Base-by-base conservation (phyloP, 163 green algal genomes). In the Chloroidium sp. region DNA sequence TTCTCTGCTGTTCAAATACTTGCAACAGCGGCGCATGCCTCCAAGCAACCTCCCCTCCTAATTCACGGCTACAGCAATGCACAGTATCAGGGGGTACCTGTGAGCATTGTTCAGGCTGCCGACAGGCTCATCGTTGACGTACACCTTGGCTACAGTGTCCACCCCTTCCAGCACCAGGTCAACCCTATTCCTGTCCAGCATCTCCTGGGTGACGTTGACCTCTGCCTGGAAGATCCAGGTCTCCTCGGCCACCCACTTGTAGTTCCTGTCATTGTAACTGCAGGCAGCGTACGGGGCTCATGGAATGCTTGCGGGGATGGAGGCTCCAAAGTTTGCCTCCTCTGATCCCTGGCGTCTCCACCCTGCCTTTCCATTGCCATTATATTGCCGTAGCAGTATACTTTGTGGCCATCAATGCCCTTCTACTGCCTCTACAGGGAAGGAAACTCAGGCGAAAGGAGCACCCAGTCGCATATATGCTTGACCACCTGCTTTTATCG, bases 241-340 rank as follows among this genome's bases (percentile, higher is more conserved):
- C 81, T 95, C 89, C 62, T 86, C 62, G 0, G 88, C 79, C 58
- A 91, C 87, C 92, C 92, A 96, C 0, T 86, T 84, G 3, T 85
- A 79, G 1, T 88, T 76, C 2, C 87, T 69, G 82, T 96, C 92
- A 59, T 92, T 92, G 81, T 89, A 95, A 76, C 90, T 95, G 83
- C 61, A 74, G n/a, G 58, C 12, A 61, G 60, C 13, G 8, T 58
- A 12, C 4, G 64, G 64, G 6, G 64, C 64, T 6, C 64, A 72
- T 6, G 64, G 6, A 6, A 10, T 10, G 64, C 64, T 6, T 6
- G 6, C 8, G 64, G 6, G 64, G 6, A 72, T 72, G 64, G 6
- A 72, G 64, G 6, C 8, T 72, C 64, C 6, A 72, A 72, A n/a
- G 64, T n/a, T 72, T 10, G 64, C 6, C 64, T 10, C 8, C 64